A percentile compares a stretch with the other conserved stretches of the same genome.
phyloP scores from a whole-genome alignment of 495 filamentous ascomycete species.

The Echria macrotheca region DNA sequence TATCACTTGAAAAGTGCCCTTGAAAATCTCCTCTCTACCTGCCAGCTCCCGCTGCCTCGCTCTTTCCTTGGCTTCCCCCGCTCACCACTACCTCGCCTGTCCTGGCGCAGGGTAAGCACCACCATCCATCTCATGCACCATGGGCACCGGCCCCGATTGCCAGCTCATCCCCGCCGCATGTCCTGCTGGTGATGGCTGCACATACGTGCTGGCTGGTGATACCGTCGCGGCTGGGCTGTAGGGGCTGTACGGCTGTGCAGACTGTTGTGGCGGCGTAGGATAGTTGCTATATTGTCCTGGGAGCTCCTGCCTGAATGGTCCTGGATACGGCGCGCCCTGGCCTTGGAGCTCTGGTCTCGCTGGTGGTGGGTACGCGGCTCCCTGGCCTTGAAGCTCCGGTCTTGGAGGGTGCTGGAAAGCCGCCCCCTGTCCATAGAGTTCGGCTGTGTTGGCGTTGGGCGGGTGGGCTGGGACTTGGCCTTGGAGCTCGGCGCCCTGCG shows the following conservation, averaged over 20 bases:
- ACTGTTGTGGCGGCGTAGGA: conserved; percentile 7
- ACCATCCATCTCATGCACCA: conserved; percentile 37
- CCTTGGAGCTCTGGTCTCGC: conserved; percentile 17
- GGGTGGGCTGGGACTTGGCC: conserved; percentile 14
- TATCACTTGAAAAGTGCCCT: too few relatives aligned
- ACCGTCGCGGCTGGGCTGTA: neutral
- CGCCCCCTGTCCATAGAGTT: conserved; percentile 21
- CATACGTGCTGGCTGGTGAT: conserved; percentile 3
- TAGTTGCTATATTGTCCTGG: conserved; percentile 10
- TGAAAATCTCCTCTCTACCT: too few relatives aligned
- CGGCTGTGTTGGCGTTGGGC: conserved; percentile 13
- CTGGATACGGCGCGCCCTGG: conserved; percentile 14
- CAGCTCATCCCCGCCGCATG: conserved; percentile 24
- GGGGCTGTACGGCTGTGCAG: conserved; percentile 1
- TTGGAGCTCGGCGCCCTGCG: conserved; percentile 14
- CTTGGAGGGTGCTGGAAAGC: conserved; percentile 8
- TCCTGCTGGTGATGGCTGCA: conserved; percentile 4
- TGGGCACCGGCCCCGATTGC: conserved; percentile 36
- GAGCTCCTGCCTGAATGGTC: conserved; percentile 10
- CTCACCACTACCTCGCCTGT: conserved; percentile 15
- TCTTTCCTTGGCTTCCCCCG: too few relatives aligned
- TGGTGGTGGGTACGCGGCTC: conserved; percentile 1
- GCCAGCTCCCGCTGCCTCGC: too few relatives aligned
- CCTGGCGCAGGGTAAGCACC: conserved; percentile 8
- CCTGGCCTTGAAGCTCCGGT: conserved; percentile 18